A percentile compares a stretch with the other conserved stretches of the same genome.
Conservation (phyloP, 2,329 filamentous ascomycete species). For the Exophiala xenobiotica region DNA sequence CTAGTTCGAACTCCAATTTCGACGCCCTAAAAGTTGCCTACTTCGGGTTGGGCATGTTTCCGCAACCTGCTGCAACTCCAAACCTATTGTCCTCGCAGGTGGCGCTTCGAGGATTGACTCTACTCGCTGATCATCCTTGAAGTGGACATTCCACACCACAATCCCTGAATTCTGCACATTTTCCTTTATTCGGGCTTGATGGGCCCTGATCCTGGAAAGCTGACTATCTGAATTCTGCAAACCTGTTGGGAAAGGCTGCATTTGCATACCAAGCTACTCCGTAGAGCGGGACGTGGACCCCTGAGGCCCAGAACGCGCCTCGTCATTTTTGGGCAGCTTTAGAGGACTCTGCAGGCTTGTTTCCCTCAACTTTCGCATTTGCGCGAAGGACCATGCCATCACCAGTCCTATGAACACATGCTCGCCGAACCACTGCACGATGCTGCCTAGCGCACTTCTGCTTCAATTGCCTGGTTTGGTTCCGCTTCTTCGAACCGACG, state of each 20-base stretch:
- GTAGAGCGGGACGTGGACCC: conserved; percentile 1
- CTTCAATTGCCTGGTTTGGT: not conserved
- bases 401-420: conserved; percentile 26
- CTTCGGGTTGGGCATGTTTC: conserved; percentile 23
- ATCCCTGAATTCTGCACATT: conserved; percentile 21
- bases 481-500: not conserved
- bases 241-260: not conserved
- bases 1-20: conserved; percentile 16
- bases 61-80: conserved; percentile 14
- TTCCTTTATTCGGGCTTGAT: conserved; percentile 7
- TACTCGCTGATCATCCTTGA: conserved; percentile 19
- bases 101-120: conserved; percentile 26
- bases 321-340: conserved; percentile 12
- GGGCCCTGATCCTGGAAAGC: conserved; percentile 19
- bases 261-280: not conserved
- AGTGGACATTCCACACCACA: conserved; percentile 21
- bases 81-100: conserved; percentile 17
- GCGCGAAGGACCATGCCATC: conserved; percentile 9
- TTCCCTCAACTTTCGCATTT: conserved; percentile 7
- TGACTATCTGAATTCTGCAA: conserved; percentile 9
- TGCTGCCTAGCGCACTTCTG: not conserved
- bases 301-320: conserved; percentile 11
- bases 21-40: conserved; percentile 17
- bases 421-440: conserved; percentile 4
- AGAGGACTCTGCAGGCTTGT: conserved; percentile 4